Percentiles rank a stretch among this genome's conserved stretches.
phyloP scores from a whole-genome alignment of 1,284 basidiomycete genomes.

The Phenoliferia sp. region DNA sequence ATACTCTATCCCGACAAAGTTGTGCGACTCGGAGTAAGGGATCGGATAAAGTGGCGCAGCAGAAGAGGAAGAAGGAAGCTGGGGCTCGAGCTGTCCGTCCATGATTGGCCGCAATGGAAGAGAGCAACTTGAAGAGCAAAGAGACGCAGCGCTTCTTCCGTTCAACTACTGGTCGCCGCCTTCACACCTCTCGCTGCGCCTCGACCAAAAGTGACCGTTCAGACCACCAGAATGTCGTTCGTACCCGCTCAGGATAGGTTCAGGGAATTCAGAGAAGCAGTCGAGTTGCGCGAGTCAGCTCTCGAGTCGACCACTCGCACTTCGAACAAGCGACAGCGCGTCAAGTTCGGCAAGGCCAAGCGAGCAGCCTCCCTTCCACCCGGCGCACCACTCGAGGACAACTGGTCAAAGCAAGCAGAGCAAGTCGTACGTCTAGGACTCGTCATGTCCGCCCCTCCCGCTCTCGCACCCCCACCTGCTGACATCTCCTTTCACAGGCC shows the following conservation, averaged over 20 bases:
- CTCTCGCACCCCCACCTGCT: constrained; percentile 6
- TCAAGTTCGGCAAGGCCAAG: constrained; percentile 12
- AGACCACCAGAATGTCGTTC: background rate
- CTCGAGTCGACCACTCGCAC: background rate
- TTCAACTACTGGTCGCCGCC: no score
- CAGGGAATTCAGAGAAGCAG: constrained; percentile 23
- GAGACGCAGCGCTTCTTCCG: no score
- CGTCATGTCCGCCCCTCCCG: background rate
- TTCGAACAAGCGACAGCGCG: constrained; percentile 10
- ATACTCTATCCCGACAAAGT: constrained; percentile 74
- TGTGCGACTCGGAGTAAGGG: background rate
- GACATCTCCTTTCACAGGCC: constrained; percentile 8
- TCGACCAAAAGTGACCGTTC: no score
- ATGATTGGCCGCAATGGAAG: no score
- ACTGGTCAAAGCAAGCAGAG: constrained; percentile 27
- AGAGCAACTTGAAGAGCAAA: no score
- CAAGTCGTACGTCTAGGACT: constrained; percentile 23
- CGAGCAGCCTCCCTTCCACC: background rate
- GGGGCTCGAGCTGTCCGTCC: no score
- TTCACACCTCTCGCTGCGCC: no score
- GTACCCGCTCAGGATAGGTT: constrained; percentile 13
- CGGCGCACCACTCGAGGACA: constrained; percentile 5
- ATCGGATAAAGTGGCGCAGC: background rate
- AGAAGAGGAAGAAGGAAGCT: background rate
- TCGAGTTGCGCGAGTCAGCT: constrained; percentile 3